Evolutionary conservation across 1,284 basidiomycete genomes (phyloP).

Genomic region (Psilocybe mexicana): DNA sequence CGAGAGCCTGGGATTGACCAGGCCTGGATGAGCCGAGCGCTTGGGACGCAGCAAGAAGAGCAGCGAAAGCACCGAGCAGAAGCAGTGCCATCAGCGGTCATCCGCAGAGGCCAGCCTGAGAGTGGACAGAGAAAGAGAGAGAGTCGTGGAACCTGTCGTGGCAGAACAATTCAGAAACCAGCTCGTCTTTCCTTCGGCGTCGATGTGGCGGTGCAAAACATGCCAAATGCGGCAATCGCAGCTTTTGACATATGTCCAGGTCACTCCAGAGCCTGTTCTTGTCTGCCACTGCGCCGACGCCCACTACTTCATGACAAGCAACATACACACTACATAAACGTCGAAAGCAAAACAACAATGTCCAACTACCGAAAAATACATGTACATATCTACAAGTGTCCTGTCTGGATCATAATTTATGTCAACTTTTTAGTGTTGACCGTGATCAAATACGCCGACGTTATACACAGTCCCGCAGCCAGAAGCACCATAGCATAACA

Average conservation of each 20-base stretch:
- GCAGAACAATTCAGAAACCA: background rate
- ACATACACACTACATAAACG: background rate
- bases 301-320: background rate
- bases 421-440: conserved; percentile 33
- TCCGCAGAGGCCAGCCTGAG: conserved; percentile 4
- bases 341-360: background rate
- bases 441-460: conserved; percentile 41
- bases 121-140: background rate
- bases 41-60: conserved; percentile 4
- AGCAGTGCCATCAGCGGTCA: conserved; percentile 17
- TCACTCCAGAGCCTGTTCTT: background rate
- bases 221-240: background rate
- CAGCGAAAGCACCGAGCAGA: conserved; percentile 8
- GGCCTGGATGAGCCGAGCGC: background rate
- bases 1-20: conserved; percentile 13
- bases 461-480: conserved; percentile 37
- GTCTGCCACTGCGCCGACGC: background rate
- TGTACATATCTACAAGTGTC: background rate
- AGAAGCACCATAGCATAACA: conserved; percentile 40
- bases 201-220: background rate
- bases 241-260: background rate
- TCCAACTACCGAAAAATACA: background rate
- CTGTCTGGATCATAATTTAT: background rate
- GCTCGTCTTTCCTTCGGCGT: background rate
- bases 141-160: background rate